Evolutionary conservation across 2,329 filamentous ascomycete genomes (phyloP), one percentile per base, ranked within the genome.

Genomic region (Paraconiothyrium brasiliense): DNA sequence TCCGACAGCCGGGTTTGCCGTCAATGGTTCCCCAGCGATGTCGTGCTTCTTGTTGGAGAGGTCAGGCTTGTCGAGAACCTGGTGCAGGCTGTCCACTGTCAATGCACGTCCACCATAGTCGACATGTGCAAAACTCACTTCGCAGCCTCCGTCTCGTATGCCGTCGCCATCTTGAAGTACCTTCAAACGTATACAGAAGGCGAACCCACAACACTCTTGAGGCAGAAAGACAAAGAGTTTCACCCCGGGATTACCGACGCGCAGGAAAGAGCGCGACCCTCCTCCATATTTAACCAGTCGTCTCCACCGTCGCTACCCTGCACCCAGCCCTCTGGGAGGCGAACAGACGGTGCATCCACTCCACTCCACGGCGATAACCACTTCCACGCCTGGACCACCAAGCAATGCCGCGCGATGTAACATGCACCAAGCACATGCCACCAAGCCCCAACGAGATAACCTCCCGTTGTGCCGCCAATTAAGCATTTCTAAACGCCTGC

Each of bases 341-440:
- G 20, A 37, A 43, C 22, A 54, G 2, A 43, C 20, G 20, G 20
- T 43, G 39, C 37, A 30, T 6, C 27, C 16, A 34, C 7, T 9
- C 43, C 20, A 20, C 20, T 20, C 35, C 35, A 54, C 51, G 11
- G 52, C 52, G 52, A 55, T 46, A 46, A n/a, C 8, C 37, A 44
- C 14, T 16, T 55, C 16, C 62, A 37, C n/a, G 30, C 44, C n/a
- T 27, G 30, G 34, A 35, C 35, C 27, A 35, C 10, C 43, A 47
- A 73, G 62, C 64, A 69, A 57, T 48, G 63, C 67, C 46, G 62
- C 43, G 64, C 71, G 69, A 75, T 75, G 71, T 74, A 74, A 75
- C 72, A 65, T 72, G 63, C 70, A 71, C 68, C 71, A 22, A 34
- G 52, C 13, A 44, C 4, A 3, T 14, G 4, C 2, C 6, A 16